Percentiles rank a stretch among this genome's conserved stretches.
Evolutionary conservation across 768 basidiomycete species (phyloP).

Genomic region (Boletales sp.): DNA sequence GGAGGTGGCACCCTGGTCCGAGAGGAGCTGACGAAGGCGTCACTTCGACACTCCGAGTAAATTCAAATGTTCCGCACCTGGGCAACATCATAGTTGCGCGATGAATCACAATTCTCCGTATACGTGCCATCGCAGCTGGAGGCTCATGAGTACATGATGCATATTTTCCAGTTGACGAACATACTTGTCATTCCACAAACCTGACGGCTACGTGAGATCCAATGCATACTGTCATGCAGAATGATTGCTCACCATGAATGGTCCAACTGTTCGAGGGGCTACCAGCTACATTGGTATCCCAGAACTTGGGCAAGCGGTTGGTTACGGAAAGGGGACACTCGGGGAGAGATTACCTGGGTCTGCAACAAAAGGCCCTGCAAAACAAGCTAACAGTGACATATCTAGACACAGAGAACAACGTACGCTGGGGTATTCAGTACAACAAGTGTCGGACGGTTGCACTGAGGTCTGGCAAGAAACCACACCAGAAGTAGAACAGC

Average conservation of each 20-base stretch:
- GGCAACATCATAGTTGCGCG: conserved; percentile 44
- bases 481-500: conserved; percentile 49
- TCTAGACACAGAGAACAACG: conserved; percentile 18
- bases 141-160: background rate
- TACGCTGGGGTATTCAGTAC: conserved; percentile 65
- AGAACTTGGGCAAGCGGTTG: conserved; percentile 46
- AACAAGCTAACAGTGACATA: background rate
- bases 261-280: conserved; percentile 72
- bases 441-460: conserved; percentile 46
- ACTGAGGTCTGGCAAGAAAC: conserved; percentile 56
- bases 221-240: background rate
- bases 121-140: conserved; percentile 52
- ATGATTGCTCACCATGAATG: conserved; percentile 55
- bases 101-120: conserved; percentile 35
- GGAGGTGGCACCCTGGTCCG: conserved; percentile 51
- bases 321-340: background rate
- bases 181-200: conserved; percentile 66
- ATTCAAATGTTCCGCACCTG: conserved; percentile 25
- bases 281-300: conserved; percentile 62
- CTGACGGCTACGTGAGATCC: conserved; percentile 28
- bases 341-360: conserved; percentile 38
- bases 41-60: background rate
- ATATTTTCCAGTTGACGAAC: conserved; percentile 12
- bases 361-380: conserved; percentile 58
- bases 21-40: conserved; percentile 44